A percentile compares a stretch with the other conserved stretches of the same genome.
phyloP scores from a whole-genome alignment of 164 flowering plant species.

The Aristolochia fimbriata region DNA sequence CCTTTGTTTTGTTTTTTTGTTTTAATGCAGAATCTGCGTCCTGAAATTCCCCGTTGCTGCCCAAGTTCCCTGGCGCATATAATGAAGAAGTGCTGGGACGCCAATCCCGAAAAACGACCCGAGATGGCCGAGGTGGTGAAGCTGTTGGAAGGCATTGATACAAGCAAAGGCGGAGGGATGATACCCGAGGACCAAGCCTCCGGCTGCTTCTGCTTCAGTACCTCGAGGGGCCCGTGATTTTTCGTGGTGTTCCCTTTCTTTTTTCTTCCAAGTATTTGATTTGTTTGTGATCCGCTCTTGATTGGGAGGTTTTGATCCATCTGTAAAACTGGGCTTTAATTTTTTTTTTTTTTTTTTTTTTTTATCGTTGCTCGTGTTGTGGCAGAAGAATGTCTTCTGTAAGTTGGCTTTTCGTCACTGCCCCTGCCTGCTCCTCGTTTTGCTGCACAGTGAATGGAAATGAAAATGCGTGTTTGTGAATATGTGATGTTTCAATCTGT shows the following conservation, averaged over 20 bases:
- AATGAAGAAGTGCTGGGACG: slow-evolving; percentile 88
- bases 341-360: too few species aligned
- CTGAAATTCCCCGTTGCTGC: slow-evolving; percentile 79
- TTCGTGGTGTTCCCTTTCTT: not conserved
- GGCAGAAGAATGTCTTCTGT: too few species aligned
- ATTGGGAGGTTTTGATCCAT: too few species aligned
- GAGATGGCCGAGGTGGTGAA: slow-evolving; percentile 84
- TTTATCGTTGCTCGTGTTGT: too few species aligned
- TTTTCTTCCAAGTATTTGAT: not conserved
- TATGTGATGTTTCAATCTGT: too few species aligned
- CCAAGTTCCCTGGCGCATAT: slow-evolving; percentile 60
- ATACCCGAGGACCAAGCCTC: slow-evolving; percentile 63
- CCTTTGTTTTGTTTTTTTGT: not conserved
- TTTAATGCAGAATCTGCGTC: slow-evolving; percentile 36
- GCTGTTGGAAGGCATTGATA: slow-evolving; percentile 73
- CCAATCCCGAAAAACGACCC: slow-evolving; percentile 60
- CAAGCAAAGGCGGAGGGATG: slow-evolving; percentile 95
- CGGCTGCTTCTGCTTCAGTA: slow-evolving; percentile 50
- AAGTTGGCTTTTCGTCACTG: too few species aligned
- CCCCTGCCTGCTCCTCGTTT: too few species aligned
- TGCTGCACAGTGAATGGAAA: too few species aligned
- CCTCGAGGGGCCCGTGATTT: slow-evolving; percentile 54
- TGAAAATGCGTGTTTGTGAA: too few species aligned
- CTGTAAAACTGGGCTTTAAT: not conserved
- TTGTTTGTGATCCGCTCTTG: not conserved